Evolutionary conservation across 2,329 filamentous ascomycete species (phyloP), one percentile per base, ranked within the genome.

Genomic region (Chrysosporium keratinophilum): DNA sequence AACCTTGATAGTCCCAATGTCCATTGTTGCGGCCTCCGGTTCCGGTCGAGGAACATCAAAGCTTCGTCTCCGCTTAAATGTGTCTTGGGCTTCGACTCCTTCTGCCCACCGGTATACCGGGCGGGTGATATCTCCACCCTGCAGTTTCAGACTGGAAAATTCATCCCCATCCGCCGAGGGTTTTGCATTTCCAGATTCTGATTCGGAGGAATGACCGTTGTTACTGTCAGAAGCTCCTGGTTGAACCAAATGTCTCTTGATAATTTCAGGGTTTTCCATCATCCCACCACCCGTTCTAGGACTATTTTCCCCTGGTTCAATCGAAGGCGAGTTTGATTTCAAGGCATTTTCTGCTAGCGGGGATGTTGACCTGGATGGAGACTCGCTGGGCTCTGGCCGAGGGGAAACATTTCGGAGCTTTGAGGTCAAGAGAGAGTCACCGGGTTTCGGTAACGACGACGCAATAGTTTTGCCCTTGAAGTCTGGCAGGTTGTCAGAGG

Each of bases 51-150:
- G 78, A 44, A 87, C 73, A 62, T 84, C 83, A 68, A 96, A 96
- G 69, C 90, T 97, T 73, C 90, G 85, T 71, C 90, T 95, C 62
- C 91, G 82, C 62, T 84, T 81, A 64, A 49, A 41, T 31, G 73
- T 69, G 14, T 73, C 71, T 46, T 83, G 80, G 45, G 81, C 76
- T 65, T 94, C 84, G 50, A 86, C 86, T 67, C 94, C 87, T 68
- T 97, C 89, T 5, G 89, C 88, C 88, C 94, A 98, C 62, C 88
- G 85, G 75, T 98, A 98, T 62, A 98, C 95, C 52, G 91, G 88
- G 57, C 93, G 79, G 20, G 91, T 96, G 54, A 96, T 85, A 67
- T 98, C 93, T 59, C 93, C 93, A 56, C 93, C 93, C 67, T 97
- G 94, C 45, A 98, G 75, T 65, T 84, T 84, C 67, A 98, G 71